Evolutionary conservation across 2,329 filamentous ascomycete species (phyloP).

Genomic region (Colletotrichum orbiculare): DNA sequence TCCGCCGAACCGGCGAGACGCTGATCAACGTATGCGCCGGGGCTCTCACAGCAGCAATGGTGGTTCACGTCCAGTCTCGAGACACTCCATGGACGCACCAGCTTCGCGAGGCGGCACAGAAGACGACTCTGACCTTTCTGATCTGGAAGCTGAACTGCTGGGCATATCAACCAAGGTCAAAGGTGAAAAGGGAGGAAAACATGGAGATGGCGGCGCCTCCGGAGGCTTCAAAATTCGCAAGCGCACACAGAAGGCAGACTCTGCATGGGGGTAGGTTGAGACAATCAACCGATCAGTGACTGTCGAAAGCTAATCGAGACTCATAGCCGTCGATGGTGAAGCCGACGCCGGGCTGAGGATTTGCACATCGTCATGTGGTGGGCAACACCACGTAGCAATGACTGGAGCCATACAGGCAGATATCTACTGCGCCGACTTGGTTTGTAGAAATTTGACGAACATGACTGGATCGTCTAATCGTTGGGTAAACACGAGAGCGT

Average conservation of each 20-base stretch:
- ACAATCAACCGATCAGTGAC: background rate
- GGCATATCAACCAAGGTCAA: slow-evolving; percentile 45
- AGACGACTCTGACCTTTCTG: slow-evolving; percentile 49
- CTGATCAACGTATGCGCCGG: slow-evolving; percentile 17
- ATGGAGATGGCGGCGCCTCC: slow-evolving; percentile 37
- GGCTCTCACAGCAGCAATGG: slow-evolving; percentile 26
- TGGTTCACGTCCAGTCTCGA: slow-evolving; percentile 32
- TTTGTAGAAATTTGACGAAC: background rate
- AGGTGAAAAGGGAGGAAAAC: slow-evolving; percentile 43
- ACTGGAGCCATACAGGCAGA: background rate
- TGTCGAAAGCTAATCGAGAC: slow-evolving; percentile 3
- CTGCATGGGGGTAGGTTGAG: slow-evolving; percentile 50
- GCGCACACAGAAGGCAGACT: slow-evolving; percentile 47
- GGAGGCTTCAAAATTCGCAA: slow-evolving; percentile 45
- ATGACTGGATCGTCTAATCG: background rate
- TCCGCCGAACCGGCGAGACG: slow-evolving; percentile 9
- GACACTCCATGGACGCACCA: slow-evolving; percentile 25
- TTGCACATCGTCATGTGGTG: no score
- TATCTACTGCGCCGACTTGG: slow-evolving; percentile 9
- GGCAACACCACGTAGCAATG: no score
- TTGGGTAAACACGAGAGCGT: background rate
- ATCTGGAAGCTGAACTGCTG: slow-evolving; percentile 51
- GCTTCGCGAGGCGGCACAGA: slow-evolving; percentile 13
- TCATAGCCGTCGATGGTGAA: slow-evolving; percentile 50
- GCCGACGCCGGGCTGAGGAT: no score